phyloP scores from a whole-genome alignment of 371 early-diverging fungal genomes.

The Lichtheimia hyalospora region DNA sequence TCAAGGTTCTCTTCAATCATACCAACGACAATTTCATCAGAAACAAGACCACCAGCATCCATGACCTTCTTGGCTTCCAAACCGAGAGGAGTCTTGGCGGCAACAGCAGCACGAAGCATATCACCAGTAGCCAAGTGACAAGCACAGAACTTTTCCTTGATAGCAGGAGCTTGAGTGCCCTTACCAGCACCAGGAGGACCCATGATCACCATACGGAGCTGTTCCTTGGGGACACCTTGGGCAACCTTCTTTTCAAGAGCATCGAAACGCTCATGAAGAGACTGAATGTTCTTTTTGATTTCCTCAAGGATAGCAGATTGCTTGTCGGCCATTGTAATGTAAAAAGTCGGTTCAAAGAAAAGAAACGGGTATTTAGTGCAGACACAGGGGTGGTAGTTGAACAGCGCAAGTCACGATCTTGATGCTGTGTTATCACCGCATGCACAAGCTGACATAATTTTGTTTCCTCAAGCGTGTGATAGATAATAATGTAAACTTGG shows the following conservation, averaged over 20 bases:
- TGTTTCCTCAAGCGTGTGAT: too few relatives aligned
- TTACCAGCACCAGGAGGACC: conserved; percentile 99
- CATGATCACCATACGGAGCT: conserved; percentile 92
- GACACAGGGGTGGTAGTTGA: too few relatives aligned
- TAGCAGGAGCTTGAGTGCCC: conserved; percentile 96
- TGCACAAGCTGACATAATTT: too few relatives aligned
- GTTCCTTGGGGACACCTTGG: conserved; percentile 40
- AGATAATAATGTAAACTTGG: too few relatives aligned
- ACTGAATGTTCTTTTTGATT: conserved; percentile 55
- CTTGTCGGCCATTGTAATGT: conserved; percentile 32
- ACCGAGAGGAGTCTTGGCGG: conserved; percentile 90
- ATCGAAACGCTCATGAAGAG: conserved; percentile 49
- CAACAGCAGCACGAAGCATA: conserved; percentile 97
- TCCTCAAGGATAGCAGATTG: conserved; percentile 54
- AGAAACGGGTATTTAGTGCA: not conserved
- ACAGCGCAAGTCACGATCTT: too few relatives aligned
- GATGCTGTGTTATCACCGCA: too few relatives aligned
- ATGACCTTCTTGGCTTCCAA: conserved; percentile 96
- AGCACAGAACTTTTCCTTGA: conserved; percentile 92
- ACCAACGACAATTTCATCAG: conserved; percentile 97
- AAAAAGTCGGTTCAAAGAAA: conserved; percentile 13
- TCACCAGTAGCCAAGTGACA: conserved; percentile 99
- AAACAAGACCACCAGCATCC: conserved; percentile 97
- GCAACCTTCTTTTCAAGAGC: conserved; percentile 51
- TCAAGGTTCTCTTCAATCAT: conserved; percentile 96